Evolutionary conservation across 2,329 filamentous ascomycete genomes (phyloP), one percentile per base, ranked within the genome.

Genomic region (Claviceps sorghi): DNA sequence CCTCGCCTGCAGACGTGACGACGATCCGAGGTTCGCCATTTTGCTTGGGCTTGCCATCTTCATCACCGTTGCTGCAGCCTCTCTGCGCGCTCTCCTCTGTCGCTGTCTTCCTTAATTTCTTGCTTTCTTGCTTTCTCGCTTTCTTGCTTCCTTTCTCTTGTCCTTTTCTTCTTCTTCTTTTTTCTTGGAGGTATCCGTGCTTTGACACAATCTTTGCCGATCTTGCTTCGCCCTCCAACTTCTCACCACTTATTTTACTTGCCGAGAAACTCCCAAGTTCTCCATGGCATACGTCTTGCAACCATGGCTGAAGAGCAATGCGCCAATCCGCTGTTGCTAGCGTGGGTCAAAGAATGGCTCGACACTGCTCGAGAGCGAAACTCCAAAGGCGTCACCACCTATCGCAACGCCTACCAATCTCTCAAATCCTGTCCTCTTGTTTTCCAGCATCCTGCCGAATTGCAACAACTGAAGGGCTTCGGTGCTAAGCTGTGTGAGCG

Each of bases 321-420:
- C 57, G 76, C 80, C 17, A 93, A 93, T 59, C 82, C 86, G 5
- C 72, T 87, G 42, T 74, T 88, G 9, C 73, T 90, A 11, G 69
- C 70, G 57, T 90, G 84, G 81, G 79, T 90, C 49, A 83, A 86
- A 61, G 84, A 89, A 70, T 88, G 83, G 84, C 76, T 84, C 49
- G 83, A 89, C 45, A 64, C 77, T 42, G 86, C 84, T 13, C 74
- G 77, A 48, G 79, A 87, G 58, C 77, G 77, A 46, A 87, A 84
- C 61, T 78, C 79, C 19, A 88, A 87, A 63, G 84, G 83, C 22
- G 68, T 81, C 26, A 79, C 75, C n/a, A 82, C 79, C 0, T 91
- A 89, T 65, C 84, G 79, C 57, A 80, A 83, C 59, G 87, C 87
- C 1, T 88, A 88, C 61, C 77, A 87, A 53, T 85, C 86, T 2